Evolutionary conservation across 2,329 filamentous ascomycete species (phyloP).

Genomic region (Hysterium pulicare): DNA sequence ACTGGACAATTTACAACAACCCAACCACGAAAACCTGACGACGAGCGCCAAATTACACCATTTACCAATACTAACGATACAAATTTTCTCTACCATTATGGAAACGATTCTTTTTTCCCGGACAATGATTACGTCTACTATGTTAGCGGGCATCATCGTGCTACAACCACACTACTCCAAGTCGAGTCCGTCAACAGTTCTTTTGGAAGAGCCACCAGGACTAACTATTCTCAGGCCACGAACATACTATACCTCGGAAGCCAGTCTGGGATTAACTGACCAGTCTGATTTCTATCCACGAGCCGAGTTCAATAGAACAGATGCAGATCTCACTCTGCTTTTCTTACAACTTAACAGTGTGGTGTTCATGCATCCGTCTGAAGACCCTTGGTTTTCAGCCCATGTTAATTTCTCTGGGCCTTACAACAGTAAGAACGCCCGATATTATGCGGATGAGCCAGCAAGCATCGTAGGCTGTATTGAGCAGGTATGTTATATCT

Average conservation of each 20-base stretch:
- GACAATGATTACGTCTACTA: neutral
- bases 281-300: slow-evolving; percentile 6
- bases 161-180: neutral
- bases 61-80: neutral
- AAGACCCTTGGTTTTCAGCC: slow-evolving; percentile 10
- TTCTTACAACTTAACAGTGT: slow-evolving; percentile 5
- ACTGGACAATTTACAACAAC: slow-evolving; percentile 5
- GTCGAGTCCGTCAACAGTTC: neutral
- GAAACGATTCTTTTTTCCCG: neutral
- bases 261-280: slow-evolving; percentile 4
- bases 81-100: slow-evolving; percentile 1
- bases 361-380: slow-evolving; percentile 5
- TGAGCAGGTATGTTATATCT: slow-evolving; percentile 6
- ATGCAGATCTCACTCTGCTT: slow-evolving; percentile 6
- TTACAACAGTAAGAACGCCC: neutral
- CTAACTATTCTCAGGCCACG: no score
- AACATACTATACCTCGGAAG: neutral
- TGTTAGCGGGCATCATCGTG: neutral
- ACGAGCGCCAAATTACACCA: neutral
- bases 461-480: slow-evolving; percentile 6
- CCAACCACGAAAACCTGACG: neutral
- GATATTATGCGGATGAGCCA: slow-evolving; percentile 3
- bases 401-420: slow-evolving; percentile 3
- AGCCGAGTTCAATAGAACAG: slow-evolving; percentile 7
- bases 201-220: no score